Evolutionary conservation across 2,329 filamentous ascomycete genomes (phyloP).

Genomic region (Fusarium sp.): DNA sequence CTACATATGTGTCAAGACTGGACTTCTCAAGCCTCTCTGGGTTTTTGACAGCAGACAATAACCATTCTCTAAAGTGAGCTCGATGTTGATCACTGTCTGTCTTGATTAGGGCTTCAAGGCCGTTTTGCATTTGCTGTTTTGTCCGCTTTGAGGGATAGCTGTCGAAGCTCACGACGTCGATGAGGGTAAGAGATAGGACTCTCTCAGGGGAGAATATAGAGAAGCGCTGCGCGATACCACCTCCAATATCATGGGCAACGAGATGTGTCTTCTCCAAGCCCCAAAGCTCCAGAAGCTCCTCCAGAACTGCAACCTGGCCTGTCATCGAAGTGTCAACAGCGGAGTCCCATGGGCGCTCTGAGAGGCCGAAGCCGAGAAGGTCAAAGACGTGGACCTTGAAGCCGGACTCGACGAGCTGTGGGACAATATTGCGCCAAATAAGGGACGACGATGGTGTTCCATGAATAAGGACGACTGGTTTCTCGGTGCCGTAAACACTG

Average conservation of each 20-base stretch:
- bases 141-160: conserved; percentile 52
- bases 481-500: conserved; percentile 44
- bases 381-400: conserved; percentile 49
- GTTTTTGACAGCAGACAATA: conserved; percentile 43
- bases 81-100: conserved; percentile 35
- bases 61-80: conserved; percentile 47
- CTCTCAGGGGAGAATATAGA: conserved; percentile 39
- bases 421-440: conserved; percentile 51
- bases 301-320: conserved; percentile 49
- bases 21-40: conserved; percentile 30
- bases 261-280: conserved; percentile 44
- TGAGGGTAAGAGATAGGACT: conserved; percentile 46
- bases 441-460: conserved; percentile 53
- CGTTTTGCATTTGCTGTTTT: conserved; percentile 48
- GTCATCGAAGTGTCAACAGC: conserved; percentile 51
- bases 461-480: conserved; percentile 49
- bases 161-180: conserved; percentile 51
- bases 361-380: conserved; percentile 50
- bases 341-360: conserved; percentile 49
- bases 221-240: conserved; percentile 49
- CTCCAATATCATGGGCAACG: conserved; percentile 51
- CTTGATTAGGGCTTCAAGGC: conserved; percentile 47
- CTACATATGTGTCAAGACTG: conserved; percentile 45
- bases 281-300: conserved; percentile 47
- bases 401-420: conserved; percentile 36